phyloP scores from a whole-genome alignment of 129 eudicot genomes.

The Flaveria sonorensis region DNA sequence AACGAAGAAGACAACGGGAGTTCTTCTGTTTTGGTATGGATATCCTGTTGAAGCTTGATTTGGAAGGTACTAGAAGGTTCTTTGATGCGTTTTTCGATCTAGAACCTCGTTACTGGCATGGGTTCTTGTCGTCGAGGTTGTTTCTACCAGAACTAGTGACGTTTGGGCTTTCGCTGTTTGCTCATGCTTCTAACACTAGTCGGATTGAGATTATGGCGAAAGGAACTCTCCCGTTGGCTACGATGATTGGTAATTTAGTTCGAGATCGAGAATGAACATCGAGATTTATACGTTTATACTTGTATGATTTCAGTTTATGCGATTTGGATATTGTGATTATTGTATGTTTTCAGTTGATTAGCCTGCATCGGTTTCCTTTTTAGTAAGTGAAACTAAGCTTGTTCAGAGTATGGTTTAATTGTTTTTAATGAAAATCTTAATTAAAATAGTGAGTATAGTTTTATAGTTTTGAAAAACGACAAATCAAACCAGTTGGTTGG shows the following conservation, averaged over 20 bases:
- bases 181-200: conserved; percentile 74
- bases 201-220: conserved; percentile 95
- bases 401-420: no score
- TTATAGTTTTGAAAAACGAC: no score
- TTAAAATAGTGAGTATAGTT: no score
- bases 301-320: conserved; percentile 25
- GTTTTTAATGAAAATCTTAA: no score
- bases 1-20: conserved; percentile 88
- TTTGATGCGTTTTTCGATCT: conserved; percentile 92
- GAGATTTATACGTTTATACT: conserved; percentile 20
- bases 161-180: conserved; percentile 87
- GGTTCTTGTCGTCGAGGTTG: conserved; percentile 91
- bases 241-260: conserved; percentile 75
- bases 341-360: conserved; percentile 22
- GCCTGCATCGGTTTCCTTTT: background rate
- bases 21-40: conserved; percentile 99
- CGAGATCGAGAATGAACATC: conserved; percentile 58
- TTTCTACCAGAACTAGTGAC: conserved; percentile 81
- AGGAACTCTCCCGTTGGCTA: conserved; percentile 89
- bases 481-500: no score
- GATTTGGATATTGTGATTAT: conserved; percentile 13
- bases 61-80: conserved; percentile 83
- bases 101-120: conserved; percentile 98
- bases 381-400: no score
- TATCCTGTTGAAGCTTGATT: conserved; percentile 89